Percentiles rank a stretch among this genome's conserved stretches.
These are phyloP conservation scores for Cryptosporidium ryanae DNA, from an alignment of 169 alveolate species.

Conservation along the genomic window DNA sequence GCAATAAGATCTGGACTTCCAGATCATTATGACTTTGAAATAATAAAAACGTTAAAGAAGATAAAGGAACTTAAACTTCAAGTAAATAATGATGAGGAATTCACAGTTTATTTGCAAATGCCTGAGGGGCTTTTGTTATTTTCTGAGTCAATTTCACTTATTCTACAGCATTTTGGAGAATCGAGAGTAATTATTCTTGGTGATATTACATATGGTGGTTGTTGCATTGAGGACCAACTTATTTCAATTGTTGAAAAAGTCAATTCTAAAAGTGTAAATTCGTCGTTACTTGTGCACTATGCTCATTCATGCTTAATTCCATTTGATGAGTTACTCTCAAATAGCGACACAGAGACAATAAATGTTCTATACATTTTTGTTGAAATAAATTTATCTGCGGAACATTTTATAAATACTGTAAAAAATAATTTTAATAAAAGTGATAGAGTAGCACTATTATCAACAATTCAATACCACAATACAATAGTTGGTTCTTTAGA, in stretches of 20 bases:
- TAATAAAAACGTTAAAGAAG: conserved; percentile 90
- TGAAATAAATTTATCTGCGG: conserved; percentile 91
- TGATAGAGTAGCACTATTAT: conserved; percentile 85
- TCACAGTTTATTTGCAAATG: conserved; percentile 93
- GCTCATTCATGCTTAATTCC: conserved; percentile 99
- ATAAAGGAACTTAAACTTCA: conserved; percentile 81
- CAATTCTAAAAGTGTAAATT: conserved; percentile 81
- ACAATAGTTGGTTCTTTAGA: conserved; percentile 76
- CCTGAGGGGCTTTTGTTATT: conserved; percentile 95
- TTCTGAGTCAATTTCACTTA: conserved; percentile 90
- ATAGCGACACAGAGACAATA: conserved; percentile 77
- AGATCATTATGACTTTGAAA: conserved; percentile 94
- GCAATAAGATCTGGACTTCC: conserved; percentile 91
- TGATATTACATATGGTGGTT: conserved; percentile 99
- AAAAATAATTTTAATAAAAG: conserved; percentile 80
- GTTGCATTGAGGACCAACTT: conserved; percentile 97
- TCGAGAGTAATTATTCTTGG: conserved; percentile 84
- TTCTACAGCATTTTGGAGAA: conserved; percentile 88
- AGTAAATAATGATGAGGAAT: conserved; percentile 47
- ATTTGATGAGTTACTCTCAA: conserved; percentile 79
- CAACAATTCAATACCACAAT: conserved; percentile 91
- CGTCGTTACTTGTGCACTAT: conserved; percentile 97
- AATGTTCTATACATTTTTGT: conserved; percentile 95
- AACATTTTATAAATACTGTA: conserved; percentile 88
- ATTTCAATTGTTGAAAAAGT: conserved; percentile 5